Evolutionary conservation across 2,329 filamentous ascomycete genomes (phyloP).

Genomic region (Colletotrichum cordylinicola): DNA sequence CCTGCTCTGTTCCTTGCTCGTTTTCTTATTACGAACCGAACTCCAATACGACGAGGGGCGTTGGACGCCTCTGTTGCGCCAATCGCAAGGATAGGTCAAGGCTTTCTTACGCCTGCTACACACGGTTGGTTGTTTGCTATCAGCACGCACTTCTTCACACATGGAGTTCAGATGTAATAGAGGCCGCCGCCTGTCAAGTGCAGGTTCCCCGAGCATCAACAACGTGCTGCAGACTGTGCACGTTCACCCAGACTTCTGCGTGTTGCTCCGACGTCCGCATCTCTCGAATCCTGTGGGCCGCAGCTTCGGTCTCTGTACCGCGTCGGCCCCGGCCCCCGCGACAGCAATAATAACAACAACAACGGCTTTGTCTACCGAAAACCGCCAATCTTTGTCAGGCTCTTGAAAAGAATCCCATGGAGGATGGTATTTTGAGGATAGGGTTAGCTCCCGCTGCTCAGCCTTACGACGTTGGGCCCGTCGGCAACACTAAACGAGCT

Average conservation of each 20-base stretch:
- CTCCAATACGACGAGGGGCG: background rate
- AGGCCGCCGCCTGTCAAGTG: background rate
- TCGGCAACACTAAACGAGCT: background rate
- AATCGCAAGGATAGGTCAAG: background rate
- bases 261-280: background rate
- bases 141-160: background rate
- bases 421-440: background rate
- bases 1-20: background rate
- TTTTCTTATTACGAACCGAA: background rate
- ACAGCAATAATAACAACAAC: background rate
- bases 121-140: background rate
- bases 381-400: background rate
- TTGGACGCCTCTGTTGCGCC: background rate
- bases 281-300: background rate
- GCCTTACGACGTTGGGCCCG: conserved; percentile 8
- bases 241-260: background rate
- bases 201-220: background rate
- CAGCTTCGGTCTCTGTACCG: background rate
- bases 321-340: background rate
- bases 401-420: background rate
- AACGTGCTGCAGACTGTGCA: background rate
- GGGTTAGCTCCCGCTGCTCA: background rate
- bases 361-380: background rate
- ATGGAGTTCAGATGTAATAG: background rate
- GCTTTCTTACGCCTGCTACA: background rate